Base-by-base conservation (phyloP, 441 rosid species). In the Jatropha podagrica region DNA sequence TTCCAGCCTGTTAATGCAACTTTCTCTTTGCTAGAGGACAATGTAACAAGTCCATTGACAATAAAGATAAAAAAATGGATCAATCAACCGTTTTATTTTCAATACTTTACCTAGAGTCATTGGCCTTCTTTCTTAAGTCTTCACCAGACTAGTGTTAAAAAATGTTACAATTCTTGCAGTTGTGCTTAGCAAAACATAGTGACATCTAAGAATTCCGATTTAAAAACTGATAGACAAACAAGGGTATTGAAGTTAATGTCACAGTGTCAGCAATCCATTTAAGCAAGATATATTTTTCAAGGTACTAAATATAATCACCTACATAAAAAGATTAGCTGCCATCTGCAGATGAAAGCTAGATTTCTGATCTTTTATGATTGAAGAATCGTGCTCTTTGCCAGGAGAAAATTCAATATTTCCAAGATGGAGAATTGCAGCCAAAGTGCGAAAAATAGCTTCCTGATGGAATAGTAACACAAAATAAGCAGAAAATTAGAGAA, bases 321-420 rank as follows among this genome's bases (percentile, higher is more conserved):
- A 90, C 99, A 79, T 88, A 82, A 95, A 92, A 78, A 95, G 95
- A 83, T 89, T 85, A 82, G 99, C 97, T 71, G 94, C 92, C 91
- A 82, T 88, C 85, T 91, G 92, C 91, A 95, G 51, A 80, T 93
- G 96, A 65, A 85, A 83, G 71, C 81, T 86, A 80, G 99, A 95
- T 75, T 84, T 92, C 81, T 83, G 85, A 86, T 93, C 97, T 83
- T 81, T 91, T 74, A 95, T 69, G 73, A 79, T 88, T 48, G 99
- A 95, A 77, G 99, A 95, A 80, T 95, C 99, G 37, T 95, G 95
- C 84, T 95, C 99, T 78, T 87, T 88, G 61, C 99, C 99, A 63
- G 98, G 90, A 67, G 95, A 91, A 87, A 95, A 95, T 73, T 95
- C 97, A 78, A 93, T 71, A 79, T 95, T 95, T 68, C 99, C 99